A percentile compares a stretch with the other conserved stretches of the same genome.
Evolutionary conservation across 2,329 filamentous ascomycete genomes (phyloP).

Genomic region (Ophiostoma angusticollis): DNA sequence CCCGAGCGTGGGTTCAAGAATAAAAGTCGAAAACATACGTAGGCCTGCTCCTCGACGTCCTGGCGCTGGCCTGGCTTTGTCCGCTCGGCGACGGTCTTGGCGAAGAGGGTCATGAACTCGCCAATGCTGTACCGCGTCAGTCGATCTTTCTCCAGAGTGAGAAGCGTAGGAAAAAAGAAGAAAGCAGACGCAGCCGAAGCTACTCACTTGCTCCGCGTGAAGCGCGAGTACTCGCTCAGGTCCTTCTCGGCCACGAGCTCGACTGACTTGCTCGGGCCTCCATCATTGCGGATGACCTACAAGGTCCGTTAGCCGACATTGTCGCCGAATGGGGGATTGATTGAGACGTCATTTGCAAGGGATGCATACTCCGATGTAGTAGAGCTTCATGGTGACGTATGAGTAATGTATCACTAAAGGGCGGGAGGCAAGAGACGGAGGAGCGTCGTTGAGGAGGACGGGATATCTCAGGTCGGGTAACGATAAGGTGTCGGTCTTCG

Average conservation of each 20-base stretch:
- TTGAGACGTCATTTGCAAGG: too few species aligned
- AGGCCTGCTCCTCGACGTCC: slow-evolving; percentile 68
- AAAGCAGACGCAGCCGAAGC: too few species aligned
- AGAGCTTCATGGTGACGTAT: slow-evolving; percentile 59
- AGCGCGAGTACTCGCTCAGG: slow-evolving; percentile 65
- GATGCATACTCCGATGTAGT: slow-evolving; percentile 70
- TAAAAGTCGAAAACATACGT: background rate
- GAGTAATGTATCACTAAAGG: background rate
- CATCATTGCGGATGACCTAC: slow-evolving; percentile 69
- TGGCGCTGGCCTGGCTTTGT: slow-evolving; percentile 68
- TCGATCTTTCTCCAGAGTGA: background rate
- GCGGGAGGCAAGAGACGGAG: too few species aligned
- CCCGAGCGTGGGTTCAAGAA: background rate
- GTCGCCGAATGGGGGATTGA: too few species aligned
- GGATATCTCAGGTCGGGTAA: too few species aligned
- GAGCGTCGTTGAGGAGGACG: too few species aligned
- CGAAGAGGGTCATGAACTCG: slow-evolving; percentile 60
- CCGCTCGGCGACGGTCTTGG: slow-evolving; percentile 69
- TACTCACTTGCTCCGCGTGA: slow-evolving; percentile 58
- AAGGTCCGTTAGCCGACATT: background rate
- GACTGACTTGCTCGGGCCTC: slow-evolving; percentile 5
- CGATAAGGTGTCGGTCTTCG: too few species aligned
- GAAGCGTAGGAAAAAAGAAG: too few species aligned
- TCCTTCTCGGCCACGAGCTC: slow-evolving; percentile 50
- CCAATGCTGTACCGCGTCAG: slow-evolving; percentile 13